phyloP scores from a whole-genome alignment of 805 yeast genomes.

The Schwanniomyces pseudopolymorphus region DNA sequence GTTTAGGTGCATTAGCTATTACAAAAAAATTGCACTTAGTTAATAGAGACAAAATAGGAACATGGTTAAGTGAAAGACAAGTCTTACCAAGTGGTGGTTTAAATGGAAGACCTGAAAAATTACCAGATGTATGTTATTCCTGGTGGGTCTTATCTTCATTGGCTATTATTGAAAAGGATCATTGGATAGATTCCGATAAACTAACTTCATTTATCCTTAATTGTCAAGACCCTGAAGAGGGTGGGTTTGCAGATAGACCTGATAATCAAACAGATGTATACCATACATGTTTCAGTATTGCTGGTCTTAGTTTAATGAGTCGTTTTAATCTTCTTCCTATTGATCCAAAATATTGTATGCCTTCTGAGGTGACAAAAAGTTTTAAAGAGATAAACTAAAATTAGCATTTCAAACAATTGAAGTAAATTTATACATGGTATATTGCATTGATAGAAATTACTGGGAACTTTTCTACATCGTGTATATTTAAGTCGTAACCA shows the following conservation, averaged over 20 bases:
- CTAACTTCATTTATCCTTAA: slow-evolving; percentile 65
- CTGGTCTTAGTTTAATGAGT: slow-evolving; percentile 81
- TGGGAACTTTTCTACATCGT: not conserved
- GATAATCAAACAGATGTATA: slow-evolving; percentile 90
- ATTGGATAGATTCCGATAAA: slow-evolving; percentile 74
- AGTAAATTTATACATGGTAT: no score
- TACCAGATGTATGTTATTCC: slow-evolving; percentile 96
- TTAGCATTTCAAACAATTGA: no score
- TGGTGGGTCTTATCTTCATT: slow-evolving; percentile 94
- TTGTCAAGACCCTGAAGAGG: slow-evolving; percentile 75
- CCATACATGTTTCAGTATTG: slow-evolving; percentile 87
- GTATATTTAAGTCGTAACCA: not conserved
- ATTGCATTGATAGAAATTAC: no score
- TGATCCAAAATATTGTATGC: slow-evolving; percentile 89
- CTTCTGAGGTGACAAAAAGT: slow-evolving; percentile 43
- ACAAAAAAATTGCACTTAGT: slow-evolving; percentile 53
- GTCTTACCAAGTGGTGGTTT: slow-evolving; percentile 77
- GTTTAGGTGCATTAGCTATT: slow-evolving; percentile 78
- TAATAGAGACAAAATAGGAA: slow-evolving; percentile 45
- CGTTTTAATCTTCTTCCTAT: slow-evolving; percentile 54
- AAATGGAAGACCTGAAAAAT: slow-evolving; percentile 93
- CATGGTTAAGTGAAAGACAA: slow-evolving; percentile 94
- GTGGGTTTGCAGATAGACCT: slow-evolving; percentile 92
- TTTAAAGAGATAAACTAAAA: slow-evolving; percentile 10
- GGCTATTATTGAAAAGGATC: slow-evolving; percentile 59